Conservation (phyloP, 805 yeast genomes). For the Saccharomyces kudriavzevii region DNA sequence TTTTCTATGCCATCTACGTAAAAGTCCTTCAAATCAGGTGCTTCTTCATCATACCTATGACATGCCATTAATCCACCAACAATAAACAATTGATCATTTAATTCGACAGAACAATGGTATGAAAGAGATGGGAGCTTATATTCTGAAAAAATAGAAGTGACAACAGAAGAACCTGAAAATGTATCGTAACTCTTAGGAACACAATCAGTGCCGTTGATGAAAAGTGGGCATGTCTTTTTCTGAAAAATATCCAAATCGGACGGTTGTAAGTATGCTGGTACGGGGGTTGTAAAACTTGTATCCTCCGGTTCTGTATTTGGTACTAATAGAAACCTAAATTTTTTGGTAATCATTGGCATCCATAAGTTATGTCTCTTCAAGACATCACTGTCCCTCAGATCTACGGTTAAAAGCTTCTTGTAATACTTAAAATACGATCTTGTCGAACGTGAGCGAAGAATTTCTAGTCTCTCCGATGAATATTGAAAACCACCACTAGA, state of each 20-base stretch:
- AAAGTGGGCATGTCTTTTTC: constrained; percentile 18
- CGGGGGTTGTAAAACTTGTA: background rate
- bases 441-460: background rate
- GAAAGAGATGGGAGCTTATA: constrained; percentile 36
- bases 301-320: background rate
- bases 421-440: constrained; percentile 19
- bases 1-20: constrained; percentile 34
- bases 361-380: constrained; percentile 24
- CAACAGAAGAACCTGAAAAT: constrained; percentile 20
- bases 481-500: background rate
- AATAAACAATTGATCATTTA: constrained; percentile 33
- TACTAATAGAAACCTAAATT: constrained; percentile 6
- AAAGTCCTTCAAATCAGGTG: constrained; percentile 31
- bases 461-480: background rate
- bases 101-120: constrained; percentile 37
- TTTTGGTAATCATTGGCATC: constrained; percentile 20
- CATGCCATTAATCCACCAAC: constrained; percentile 40
- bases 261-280: background rate
- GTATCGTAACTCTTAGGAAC: constrained; percentile 19
- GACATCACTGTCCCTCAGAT: constrained; percentile 11
- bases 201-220: constrained; percentile 19
- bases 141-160: constrained; percentile 32
- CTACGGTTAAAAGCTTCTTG: constrained; percentile 17
- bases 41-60: constrained; percentile 18
- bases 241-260: constrained; percentile 4